Base-by-base conservation (phyloP, 148 eudicot species). In the Euryodendron excelsum region DNA sequence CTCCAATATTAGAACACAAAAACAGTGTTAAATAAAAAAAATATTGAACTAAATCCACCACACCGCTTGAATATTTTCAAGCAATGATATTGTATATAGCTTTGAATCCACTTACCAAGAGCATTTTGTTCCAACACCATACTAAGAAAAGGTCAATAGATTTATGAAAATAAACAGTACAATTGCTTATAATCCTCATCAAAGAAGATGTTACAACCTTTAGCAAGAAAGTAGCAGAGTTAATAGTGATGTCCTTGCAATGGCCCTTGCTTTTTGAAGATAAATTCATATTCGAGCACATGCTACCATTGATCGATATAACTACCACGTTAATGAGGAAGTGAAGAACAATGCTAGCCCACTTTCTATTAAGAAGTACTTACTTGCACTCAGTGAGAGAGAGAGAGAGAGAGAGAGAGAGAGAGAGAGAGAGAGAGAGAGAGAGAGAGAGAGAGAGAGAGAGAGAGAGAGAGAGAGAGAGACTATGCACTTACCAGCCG, bases 281-380 rank as follows among this genome's bases (percentile, higher is more conserved):
- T 6, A 74, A 17, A 23, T 74, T 58, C 4, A 14, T 50, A 14
- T 58, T 23, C 44, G 65, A 74, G 48, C 77, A 74, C 18, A 74
- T 45, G 15, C 64, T 33, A 3, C 77, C 64, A 37, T 21, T 58
- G 18, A 74, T 66, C 7, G 64, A 34, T 74, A 36, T 39, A 1
- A 74, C 77, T 14, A 66, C 33, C 9, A 74, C 48, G 21, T 74
- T 56, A 30, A 73, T 56, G 65, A 74, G 77, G 50, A 56, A 74
- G 77, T 66, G 20, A 58, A 4, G 65, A 74, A 58, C 50, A 74
- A 41, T 33, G 64, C 47, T 33, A 34, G 0, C 48, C 77, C 77
- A 12, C 65, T 74, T 52, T 34, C 66, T 12, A 33, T 74, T 58
- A 74, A 23, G 41, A 69, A 69, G 27, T 74, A 74, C 65, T 74